Conservation (phyloP, 2,329 filamentous ascomycete species). For the Cladophialophora yegresii region DNA sequence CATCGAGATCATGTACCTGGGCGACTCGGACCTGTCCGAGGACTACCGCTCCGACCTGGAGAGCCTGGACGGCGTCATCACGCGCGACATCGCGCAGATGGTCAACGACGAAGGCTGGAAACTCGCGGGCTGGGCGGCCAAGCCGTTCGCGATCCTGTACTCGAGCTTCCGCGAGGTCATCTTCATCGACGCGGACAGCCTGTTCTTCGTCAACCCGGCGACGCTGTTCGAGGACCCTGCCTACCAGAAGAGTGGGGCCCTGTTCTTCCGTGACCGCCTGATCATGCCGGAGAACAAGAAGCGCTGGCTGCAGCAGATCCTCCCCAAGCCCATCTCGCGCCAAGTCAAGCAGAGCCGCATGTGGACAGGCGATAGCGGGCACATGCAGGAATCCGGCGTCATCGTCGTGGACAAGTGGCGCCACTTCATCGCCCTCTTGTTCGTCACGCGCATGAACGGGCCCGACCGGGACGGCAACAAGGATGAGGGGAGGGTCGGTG, state of each 20-base stretch:
- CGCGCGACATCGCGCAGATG: conserved; percentile 50
- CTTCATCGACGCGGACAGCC: conserved; percentile 51
- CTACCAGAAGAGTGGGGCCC: conserved; percentile 47
- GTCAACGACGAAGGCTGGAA: conserved; percentile 50
- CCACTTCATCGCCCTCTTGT: conserved; percentile 49
- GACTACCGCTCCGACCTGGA: conserved; percentile 48
- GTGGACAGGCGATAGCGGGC: conserved; percentile 36
- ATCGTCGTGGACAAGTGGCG: conserved; percentile 52
- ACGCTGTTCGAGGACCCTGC: conserved; percentile 48
- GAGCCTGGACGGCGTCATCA: conserved; percentile 48
- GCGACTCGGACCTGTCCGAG: conserved; percentile 49
- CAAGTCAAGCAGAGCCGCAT: conserved; percentile 43
- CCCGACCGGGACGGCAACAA: conserved; percentile 49
- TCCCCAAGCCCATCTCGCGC: conserved; percentile 49
- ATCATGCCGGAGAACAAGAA: conserved; percentile 45
- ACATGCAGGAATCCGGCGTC: conserved; percentile 50
- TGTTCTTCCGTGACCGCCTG: conserved; percentile 53
- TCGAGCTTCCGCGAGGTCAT: conserved; percentile 53
- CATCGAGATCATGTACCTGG: conserved; percentile 41
- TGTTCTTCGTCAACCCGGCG: conserved; percentile 50
- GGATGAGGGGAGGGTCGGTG: conserved; percentile 44
- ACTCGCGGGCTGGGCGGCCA: conserved; percentile 51
- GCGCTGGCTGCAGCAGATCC: conserved; percentile 47
- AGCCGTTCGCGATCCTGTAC: conserved; percentile 51
- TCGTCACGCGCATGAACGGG: conserved; percentile 43